phyloP scores from a whole-genome alignment of 164 flowering plant species.

The Berberis vulgaris region DNA sequence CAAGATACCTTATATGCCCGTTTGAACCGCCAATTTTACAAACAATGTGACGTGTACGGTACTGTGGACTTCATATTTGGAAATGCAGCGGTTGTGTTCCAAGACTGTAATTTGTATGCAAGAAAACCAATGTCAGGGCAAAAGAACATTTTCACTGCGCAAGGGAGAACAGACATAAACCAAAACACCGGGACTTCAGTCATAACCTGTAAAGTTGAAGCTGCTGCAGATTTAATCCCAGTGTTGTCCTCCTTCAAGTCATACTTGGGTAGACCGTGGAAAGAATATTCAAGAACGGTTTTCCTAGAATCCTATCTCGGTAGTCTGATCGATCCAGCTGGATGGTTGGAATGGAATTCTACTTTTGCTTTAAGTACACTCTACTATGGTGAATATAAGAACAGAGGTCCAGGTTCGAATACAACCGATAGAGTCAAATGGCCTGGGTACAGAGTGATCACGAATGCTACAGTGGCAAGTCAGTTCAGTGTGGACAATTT shows the following conservation, averaged over 20 bases:
- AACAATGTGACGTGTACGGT: slow-evolving; percentile 43
- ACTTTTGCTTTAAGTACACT: slow-evolving; percentile 33
- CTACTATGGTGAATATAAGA: slow-evolving; percentile 42
- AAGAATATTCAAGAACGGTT: slow-evolving; percentile 46
- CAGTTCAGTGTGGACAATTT: neutral
- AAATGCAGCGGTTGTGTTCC: slow-evolving; percentile 39
- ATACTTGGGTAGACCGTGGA: slow-evolving; percentile 60
- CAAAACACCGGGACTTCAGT: neutral
- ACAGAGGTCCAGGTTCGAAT: neutral
- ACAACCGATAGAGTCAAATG: neutral
- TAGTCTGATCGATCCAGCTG: slow-evolving; percentile 28
- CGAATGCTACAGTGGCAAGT: neutral
- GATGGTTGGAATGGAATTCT: slow-evolving; percentile 54
- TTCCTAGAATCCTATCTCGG: slow-evolving; percentile 33
- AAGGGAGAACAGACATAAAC: slow-evolving; percentile 54
- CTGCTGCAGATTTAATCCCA: slow-evolving; percentile 8
- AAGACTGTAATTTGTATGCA: slow-evolving; percentile 31
- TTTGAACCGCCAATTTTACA: slow-evolving; percentile 42
- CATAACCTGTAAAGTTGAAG: neutral
- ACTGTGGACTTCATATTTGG: slow-evolving; percentile 61
- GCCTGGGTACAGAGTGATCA: neutral
- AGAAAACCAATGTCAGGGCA: slow-evolving; percentile 29
- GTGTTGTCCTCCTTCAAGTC: slow-evolving; percentile 16
- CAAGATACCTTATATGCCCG: slow-evolving; percentile 55
- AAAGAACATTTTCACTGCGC: slow-evolving; percentile 60